Evolutionary conservation across 495 filamentous ascomycete genomes (phyloP), one percentile per base, ranked within the genome.

Genomic region (Neurospora intermedia): DNA sequence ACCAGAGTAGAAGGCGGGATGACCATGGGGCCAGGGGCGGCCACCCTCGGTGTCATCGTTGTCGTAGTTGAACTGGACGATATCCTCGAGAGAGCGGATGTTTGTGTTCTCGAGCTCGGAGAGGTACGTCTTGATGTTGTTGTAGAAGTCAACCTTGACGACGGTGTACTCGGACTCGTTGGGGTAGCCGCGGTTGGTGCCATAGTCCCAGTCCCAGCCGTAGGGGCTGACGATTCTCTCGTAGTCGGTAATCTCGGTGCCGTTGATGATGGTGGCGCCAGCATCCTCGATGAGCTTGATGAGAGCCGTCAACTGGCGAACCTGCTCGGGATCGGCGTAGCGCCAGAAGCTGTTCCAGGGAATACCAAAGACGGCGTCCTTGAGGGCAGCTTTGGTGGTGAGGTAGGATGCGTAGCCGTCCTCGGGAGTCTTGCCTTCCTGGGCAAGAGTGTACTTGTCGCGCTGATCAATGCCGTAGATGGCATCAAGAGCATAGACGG

Each of bases 131-230:
- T 81, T 81, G 75, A 94, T 88, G 82, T 92, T 88, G 81, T 92
- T 92, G 83, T 93, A 93, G 78, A 93, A 92, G 75, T 94, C 91
- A 9, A 90, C 88, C 77, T 92, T 93, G 73, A 93, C 84, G 71
- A 89, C 87, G 7, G 87, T 90, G 81, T 89, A 93, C 76, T 92
- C 91, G 18, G 88, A 90, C 78, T 92, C 87, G 75, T 93, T 91
- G 39, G 88, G 81, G 74, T 82, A 89, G 10, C 91, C 90, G 6
- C 89, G 86, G 4, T 82, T 87, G 41, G 83, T 84, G 18, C 89
- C 90, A 71, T 89, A 91, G 76, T 92, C 89, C 91, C 91, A 93
- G 81, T 92, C 85, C 90, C 89, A 93, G 66, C 88, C 89, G 69
- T 85, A 79, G 0, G 89, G 89, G 39, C 83, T 84, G 31, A 93